Conservation (phyloP, 805 yeast species). For the Hanseniaspora clermontiae region DNA sequence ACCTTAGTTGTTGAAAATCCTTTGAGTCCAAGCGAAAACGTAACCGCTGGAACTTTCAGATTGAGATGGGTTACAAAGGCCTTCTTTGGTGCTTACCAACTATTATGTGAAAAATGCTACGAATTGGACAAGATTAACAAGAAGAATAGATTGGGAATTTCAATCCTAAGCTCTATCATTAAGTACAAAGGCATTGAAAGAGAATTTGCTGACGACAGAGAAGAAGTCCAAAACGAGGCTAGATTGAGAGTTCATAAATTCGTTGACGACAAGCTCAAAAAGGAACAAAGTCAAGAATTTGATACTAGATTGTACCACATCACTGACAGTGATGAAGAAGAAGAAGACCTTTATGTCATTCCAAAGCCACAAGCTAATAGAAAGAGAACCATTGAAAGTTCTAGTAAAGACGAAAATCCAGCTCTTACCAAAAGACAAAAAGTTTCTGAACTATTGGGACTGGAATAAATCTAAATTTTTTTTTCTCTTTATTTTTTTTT, state of each 20-base stretch:
- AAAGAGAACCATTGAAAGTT: slow-evolving; percentile 15
- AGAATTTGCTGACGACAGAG: slow-evolving; percentile 66
- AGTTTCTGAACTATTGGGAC: slow-evolving; percentile 11
- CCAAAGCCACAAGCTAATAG: slow-evolving; percentile 16
- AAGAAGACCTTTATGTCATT: slow-evolving; percentile 16
- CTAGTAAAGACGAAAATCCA: neutral
- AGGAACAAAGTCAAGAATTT: slow-evolving; percentile 23
- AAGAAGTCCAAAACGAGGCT: slow-evolving; percentile 50
- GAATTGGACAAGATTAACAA: slow-evolving; percentile 54
- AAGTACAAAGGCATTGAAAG: slow-evolving; percentile 61
- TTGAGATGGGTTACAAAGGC: slow-evolving; percentile 68
- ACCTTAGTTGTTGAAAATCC: slow-evolving; percentile 80
- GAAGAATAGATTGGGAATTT: slow-evolving; percentile 53
- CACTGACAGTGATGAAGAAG: slow-evolving; percentile 18
- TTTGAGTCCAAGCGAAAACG: slow-evolving; percentile 67
- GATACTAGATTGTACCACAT: slow-evolving; percentile 23
- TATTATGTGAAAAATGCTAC: slow-evolving; percentile 62
- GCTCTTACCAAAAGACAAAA: slow-evolving; percentile 9
- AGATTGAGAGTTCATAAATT: slow-evolving; percentile 12
- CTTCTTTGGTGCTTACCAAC: slow-evolving; percentile 76
- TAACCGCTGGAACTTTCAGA: slow-evolving; percentile 75
- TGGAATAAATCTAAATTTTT: neutral
- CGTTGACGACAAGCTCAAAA: slow-evolving; percentile 9
- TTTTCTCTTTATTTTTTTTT: neutral
- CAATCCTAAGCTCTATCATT: slow-evolving; percentile 69